Conservation (phyloP, 768 basidiomycete species). For the Boletellus emodensis region DNA sequence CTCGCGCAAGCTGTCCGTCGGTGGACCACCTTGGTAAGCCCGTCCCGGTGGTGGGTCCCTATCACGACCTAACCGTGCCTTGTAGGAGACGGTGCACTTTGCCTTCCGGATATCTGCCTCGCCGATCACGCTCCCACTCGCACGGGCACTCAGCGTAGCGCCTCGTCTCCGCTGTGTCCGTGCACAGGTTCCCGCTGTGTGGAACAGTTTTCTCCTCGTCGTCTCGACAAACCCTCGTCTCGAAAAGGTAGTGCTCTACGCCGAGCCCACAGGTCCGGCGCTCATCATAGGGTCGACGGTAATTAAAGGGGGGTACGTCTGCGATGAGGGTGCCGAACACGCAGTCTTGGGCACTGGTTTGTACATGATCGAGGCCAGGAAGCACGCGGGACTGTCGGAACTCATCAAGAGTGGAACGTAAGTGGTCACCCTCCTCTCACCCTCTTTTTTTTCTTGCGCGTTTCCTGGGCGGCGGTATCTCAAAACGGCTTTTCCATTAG, state of each 20-base stretch:
- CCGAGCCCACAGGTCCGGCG: constrained; percentile 20
- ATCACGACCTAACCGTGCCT: constrained; percentile 4
- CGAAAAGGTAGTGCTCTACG: constrained; percentile 41
- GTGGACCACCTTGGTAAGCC: constrained; percentile 49
- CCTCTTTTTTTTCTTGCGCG: not conserved
- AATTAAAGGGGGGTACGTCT: constrained; percentile 9
- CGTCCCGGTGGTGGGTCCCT: not conserved
- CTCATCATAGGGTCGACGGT: constrained; percentile 2
- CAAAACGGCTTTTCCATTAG: constrained; percentile 14
- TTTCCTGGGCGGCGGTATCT: constrained; percentile 2
- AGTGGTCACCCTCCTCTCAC: constrained; percentile 17
- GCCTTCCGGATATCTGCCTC: constrained; percentile 53
- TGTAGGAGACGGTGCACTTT: constrained; percentile 50
- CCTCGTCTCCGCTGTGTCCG: constrained; percentile 46
- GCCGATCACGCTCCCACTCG: constrained; percentile 24
- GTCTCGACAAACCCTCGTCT: constrained; percentile 47
- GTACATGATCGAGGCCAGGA: constrained; percentile 55
- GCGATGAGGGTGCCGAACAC: constrained; percentile 18
- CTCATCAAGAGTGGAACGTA: constrained; percentile 54
- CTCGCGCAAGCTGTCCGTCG: constrained; percentile 41
- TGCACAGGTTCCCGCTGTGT: constrained; percentile 54
- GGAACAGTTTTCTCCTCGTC: constrained; percentile 52
- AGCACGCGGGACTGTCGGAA: constrained; percentile 47
- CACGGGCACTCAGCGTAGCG: constrained; percentile 37
- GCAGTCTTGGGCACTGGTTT: constrained; percentile 47